Evolutionary conservation across 2,329 filamentous ascomycete species (phyloP).

Genomic region (Drechslerella dactyloides): DNA sequence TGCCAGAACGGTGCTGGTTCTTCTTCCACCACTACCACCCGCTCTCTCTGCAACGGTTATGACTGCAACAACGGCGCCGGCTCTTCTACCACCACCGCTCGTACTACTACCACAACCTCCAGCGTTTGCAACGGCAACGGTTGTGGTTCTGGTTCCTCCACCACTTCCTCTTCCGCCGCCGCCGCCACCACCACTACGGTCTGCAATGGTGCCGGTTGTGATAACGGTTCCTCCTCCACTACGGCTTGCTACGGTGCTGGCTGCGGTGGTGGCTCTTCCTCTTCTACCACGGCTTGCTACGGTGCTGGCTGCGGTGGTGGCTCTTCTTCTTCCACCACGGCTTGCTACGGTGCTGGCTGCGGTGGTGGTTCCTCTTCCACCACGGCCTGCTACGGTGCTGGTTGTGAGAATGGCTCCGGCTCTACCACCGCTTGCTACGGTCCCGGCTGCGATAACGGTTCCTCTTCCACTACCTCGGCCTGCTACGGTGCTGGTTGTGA

Average conservation of each 20-base stretch:
- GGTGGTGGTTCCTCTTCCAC: no score
- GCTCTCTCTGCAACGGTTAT: not conserved
- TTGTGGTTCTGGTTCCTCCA: not conserved
- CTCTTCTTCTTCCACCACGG: not conserved
- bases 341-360: no score
- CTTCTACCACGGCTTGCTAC: not conserved
- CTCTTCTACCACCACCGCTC: not conserved
- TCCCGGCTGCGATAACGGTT: not conserved
- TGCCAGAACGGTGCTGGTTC: conserved; percentile 8
- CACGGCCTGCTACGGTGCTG: not conserved
- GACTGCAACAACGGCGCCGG: not conserved
- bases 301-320: not conserved
- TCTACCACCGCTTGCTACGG: not conserved
- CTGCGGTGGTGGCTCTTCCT: conserved; percentile 9
- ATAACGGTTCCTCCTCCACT: no score
- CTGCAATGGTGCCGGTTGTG: no score
- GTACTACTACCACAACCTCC: not conserved
- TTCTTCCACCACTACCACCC: not conserved
- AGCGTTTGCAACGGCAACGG: no score
- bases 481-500: not conserved
- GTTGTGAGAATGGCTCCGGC: not conserved
- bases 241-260: conserved; percentile 14
- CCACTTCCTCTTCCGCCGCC: no score
- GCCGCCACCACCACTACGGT: no score
- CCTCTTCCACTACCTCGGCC: not conserved